Evolutionary conservation across 306 rosid genomes (phyloP), one percentile per base, ranked within the genome.

Genomic region (Luffa aegyptiaca): DNA sequence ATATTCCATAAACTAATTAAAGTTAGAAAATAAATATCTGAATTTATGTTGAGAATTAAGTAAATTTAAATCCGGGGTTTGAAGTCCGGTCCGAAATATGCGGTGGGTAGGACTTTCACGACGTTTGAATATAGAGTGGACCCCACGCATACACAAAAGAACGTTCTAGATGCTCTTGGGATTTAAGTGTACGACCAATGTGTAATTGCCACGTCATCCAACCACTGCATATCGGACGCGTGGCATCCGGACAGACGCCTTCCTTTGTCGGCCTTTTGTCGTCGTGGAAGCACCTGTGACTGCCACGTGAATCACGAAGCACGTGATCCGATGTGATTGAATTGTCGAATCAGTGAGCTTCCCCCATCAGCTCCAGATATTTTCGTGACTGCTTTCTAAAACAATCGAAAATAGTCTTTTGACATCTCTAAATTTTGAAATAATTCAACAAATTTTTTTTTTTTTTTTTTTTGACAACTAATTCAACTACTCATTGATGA

Each of bases 41-140:
- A 26, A 26, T 26, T 26, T 26, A 26, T 26, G 31, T 26, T 26
- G 31, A 26, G 31, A 86, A 87, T 88, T 75, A 86, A 80, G 84
- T 86, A 85, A 74, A 84, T 86, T 87, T 76, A 77, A 86, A 49
- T 56, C 3, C 0, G 37, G 10, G 11, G 49, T 70, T 70, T 88
- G 83, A 78, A 77, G 76, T 85, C 86, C 92, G 64, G 13, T 72
- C 68, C 68, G 68, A 31, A 61, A 31, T 4, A 61, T 61, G 68
- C 8, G 41, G 68, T 61, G 39, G 8, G 68, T 12, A 12, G 17
- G 68, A 21, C 12, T 20, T 55, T 57, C 35, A 8, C 14, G 63
- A 61, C 39, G 39, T 10, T 31, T 61, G 68, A 61, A 61, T 64
- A 46, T 5, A 5, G 18, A 35, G 3, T 39, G 73, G 73, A 3